phyloP scores from a whole-genome alignment of 805 yeast genomes.

The Jamesozyma piceae region DNA sequence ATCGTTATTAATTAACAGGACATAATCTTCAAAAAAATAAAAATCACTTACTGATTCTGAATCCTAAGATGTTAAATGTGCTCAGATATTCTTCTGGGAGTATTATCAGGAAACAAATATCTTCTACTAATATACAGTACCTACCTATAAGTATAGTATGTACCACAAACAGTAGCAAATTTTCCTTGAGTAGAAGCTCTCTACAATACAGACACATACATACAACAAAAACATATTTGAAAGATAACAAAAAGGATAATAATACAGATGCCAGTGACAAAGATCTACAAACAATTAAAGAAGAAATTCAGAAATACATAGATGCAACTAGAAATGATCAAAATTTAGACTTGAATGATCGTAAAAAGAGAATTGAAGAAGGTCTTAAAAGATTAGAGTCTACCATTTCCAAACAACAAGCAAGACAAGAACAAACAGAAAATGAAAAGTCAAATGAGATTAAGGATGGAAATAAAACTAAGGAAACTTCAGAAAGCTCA shows the following conservation, averaged over 20 bases:
- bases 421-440: slow-evolving; percentile 3
- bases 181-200: neutral
- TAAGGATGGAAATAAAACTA: neutral
- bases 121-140: neutral
- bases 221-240: neutral
- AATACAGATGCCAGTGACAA: neutral
- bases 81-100: neutral
- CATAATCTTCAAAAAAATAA: too few species aligned
- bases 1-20: too few species aligned
- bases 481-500: neutral
- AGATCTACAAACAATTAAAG: neutral
- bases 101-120: neutral
- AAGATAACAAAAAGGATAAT: neutral
- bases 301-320: slow-evolving; percentile 1
- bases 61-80: neutral
- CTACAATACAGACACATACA: neutral
- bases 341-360: slow-evolving; percentile 11
- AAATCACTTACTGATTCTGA: too few species aligned
- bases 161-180: neutral
- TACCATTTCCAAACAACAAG: slow-evolving; percentile 17
- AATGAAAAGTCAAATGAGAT: neutral
- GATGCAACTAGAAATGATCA: slow-evolving; percentile 21
- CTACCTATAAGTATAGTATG: neutral
- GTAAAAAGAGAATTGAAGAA: slow-evolving; percentile 21
- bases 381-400: slow-evolving; percentile 19